Evolutionary conservation across 2,329 filamentous ascomycete species (phyloP), one percentile per base, ranked within the genome.

Genomic region (Claviceps africana): DNA sequence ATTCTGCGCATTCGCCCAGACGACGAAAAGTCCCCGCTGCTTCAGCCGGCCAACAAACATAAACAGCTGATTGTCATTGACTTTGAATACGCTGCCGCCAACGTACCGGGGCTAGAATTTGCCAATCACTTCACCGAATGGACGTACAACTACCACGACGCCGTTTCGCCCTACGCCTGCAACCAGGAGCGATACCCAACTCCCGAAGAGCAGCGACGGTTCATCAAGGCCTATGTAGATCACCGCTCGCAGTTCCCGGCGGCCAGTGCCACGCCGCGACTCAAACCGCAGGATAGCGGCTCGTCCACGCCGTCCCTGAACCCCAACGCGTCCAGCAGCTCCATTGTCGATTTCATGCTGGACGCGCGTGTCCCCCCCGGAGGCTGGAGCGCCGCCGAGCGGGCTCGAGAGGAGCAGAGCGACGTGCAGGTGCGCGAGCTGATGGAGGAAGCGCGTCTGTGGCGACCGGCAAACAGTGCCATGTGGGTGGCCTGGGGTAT

Each of bases 121-220:
- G 93, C 89, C 53, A 98, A 98, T 66, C 93, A 98, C 68, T 98
- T 98, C 68, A 86, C 88, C 1, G 93, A 98, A 69, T 98, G 93
- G 93, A 86, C 88, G 60, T 97, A 97, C 74, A 91, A 98, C 69
- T 98, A 98, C 68, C 90, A 96, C 64, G 83, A 93, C 63, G 68
- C 79, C 3, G 70, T 73, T 30, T 70, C 69, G 33, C 73, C 88
- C 0, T 81, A 80, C 70, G 79, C 74, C 28, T 91, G 87, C 73
- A 81, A 84, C 61, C 78, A 78, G 5, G 70, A 72, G 51, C 68
- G 71, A 51, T 98, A 95, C 67, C 93, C 93, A 0, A 88, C 75
- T 0, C 69, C 75, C 0, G 86, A 90, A 52, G 85, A 96, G 66
- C 93, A 96, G 64, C 77, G 78, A 55, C 85, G 85, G 37, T 96